Base-by-base conservation (phyloP, 768 basidiomycete genomes). In the Hortiboletus campestris region DNA sequence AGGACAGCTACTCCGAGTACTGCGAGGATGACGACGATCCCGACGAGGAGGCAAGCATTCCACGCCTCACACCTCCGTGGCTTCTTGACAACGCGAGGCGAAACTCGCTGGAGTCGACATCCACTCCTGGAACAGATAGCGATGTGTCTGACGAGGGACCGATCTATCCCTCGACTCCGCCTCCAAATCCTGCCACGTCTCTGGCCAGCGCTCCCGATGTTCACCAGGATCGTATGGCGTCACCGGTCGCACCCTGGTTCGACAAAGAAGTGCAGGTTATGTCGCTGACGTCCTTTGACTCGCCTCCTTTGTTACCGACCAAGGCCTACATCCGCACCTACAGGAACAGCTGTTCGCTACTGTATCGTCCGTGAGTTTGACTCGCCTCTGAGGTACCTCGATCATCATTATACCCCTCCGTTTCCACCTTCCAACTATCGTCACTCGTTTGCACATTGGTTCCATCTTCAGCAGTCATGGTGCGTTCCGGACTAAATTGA, bases 361-460 rank as follows among this genome's bases (percentile, higher is more conserved):
- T 44, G 17, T 43, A 55, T 25, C 40, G 53, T 31, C 31, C 48
- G 2, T 29, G 38, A 19, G 6, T 20, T 41, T 57, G 3, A 51
- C 55, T 47, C 35, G 35, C 25, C 44, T 45, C 40, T 55, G 54
- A 54, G 49, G 35, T 19, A 5, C 14, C 12, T 6, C 13, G 38
- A 8, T 43, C 19, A 10, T 6, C 62, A 9, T 25, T 20, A 29
- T 20, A 6, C 19, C n/a, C 29, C 2, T 8, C 10, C n/a, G 9
- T 36, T 20, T 13, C 16, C 28, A 13, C 28, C 10, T 50, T 44
- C 53, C 59, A 64, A 58, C 53, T 64, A 55, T 55, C 42, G 53
- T 57, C 63, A 61, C 35, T 64, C 62, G 1, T 64, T 63, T 56
- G 6, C 19, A 52, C 5, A 4, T 11, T 17, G 7, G 6, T 17